Percentiles rank a stretch among this genome's conserved stretches.
Conservation (phyloP, 129 eudicot genomes). For the Ambrosia artemisiifolia region DNA sequence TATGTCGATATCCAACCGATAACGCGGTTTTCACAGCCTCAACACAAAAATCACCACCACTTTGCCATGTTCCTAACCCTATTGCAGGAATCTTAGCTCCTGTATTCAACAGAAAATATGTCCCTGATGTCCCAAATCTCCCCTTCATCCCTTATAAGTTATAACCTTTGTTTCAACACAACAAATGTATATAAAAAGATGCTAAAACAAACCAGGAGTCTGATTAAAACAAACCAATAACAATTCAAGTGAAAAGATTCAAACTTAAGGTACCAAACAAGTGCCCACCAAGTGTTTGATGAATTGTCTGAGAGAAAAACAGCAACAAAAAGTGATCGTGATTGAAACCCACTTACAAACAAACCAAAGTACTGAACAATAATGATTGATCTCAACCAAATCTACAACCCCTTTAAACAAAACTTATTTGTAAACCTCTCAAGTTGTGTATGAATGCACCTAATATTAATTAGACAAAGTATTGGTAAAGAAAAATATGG, state of each 20-base stretch:
- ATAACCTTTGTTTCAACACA: not conserved
- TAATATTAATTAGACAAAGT: conserved; percentile 18
- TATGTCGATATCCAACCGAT: conserved; percentile 55
- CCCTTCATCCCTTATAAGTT: conserved; percentile 41
- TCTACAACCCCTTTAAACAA: conserved; percentile 10
- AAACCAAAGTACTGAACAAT: not conserved
- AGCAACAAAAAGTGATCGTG: conserved; percentile 32
- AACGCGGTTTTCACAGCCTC: conserved; percentile 58
- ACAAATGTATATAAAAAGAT: not conserved
- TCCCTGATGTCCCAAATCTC: conserved; percentile 42
- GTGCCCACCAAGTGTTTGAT: conserved; percentile 26
- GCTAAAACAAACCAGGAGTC: conserved; percentile 5
- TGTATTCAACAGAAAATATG: conserved; percentile 47
- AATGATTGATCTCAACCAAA: conserved; percentile 13
- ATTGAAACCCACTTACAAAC: conserved; percentile 24
- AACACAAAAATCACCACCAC: conserved; percentile 58
- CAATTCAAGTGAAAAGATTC: conserved; percentile 13
- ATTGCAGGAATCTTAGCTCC: conserved; percentile 57
- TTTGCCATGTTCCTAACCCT: conserved; percentile 67
- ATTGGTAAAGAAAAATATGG: conserved; percentile 34
- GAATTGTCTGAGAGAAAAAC: conserved; percentile 27
- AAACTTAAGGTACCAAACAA: conserved; percentile 22
- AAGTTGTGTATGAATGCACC: conserved; percentile 24
- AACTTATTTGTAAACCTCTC: not conserved
- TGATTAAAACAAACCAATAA: conserved; percentile 3